phyloP scores from a whole-genome alignment of 257 asterid genomes.

The Solanum rostratum region DNA sequence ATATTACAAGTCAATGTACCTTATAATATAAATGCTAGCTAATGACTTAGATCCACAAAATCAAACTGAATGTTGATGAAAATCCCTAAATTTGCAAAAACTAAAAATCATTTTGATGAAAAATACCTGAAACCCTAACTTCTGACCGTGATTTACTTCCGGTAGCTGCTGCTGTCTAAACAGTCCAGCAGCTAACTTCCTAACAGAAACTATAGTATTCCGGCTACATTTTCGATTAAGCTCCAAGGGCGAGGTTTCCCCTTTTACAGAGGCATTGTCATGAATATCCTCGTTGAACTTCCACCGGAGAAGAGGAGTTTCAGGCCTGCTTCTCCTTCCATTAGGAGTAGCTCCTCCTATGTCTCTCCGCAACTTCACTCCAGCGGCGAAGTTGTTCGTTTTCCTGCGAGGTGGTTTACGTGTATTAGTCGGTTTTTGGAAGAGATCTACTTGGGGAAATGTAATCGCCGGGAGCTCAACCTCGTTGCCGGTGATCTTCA shows the following conservation, averaged over 20 bases:
- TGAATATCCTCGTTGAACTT: conserved; percentile 29
- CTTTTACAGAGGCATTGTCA: conserved; percentile 5
- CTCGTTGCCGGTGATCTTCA: conserved; percentile 35
- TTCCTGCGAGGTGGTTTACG: conserved; percentile 36
- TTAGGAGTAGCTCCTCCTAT: conserved; percentile 8
- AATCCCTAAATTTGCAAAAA: not conserved
- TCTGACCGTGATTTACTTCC: conserved; percentile 14
- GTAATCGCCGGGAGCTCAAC: conserved; percentile 3
- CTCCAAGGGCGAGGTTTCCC: conserved; percentile 16
- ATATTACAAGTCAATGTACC: not conserved
- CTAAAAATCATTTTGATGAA: not conserved
- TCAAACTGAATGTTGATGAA: not conserved
- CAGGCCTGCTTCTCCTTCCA: conserved; percentile 34
- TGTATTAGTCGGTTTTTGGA: conserved; percentile 4
- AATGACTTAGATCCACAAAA: not conserved
- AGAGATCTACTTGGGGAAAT: conserved; percentile 24
- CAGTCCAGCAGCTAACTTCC: conserved; percentile 48
- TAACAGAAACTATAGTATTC: conserved; percentile 19
- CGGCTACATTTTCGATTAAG: conserved; percentile 16
- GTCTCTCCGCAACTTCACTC: conserved; percentile 34
- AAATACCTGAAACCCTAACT: conserved; percentile 36
- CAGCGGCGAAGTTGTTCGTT: conserved; percentile 17
- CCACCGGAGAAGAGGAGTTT: conserved; percentile 59
- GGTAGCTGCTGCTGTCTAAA: conserved; percentile 51
- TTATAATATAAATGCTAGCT: not conserved